phyloP scores from a whole-genome alignment of 495 filamentous ascomycete genomes.

The Trichodelitschia bisporula region DNA sequence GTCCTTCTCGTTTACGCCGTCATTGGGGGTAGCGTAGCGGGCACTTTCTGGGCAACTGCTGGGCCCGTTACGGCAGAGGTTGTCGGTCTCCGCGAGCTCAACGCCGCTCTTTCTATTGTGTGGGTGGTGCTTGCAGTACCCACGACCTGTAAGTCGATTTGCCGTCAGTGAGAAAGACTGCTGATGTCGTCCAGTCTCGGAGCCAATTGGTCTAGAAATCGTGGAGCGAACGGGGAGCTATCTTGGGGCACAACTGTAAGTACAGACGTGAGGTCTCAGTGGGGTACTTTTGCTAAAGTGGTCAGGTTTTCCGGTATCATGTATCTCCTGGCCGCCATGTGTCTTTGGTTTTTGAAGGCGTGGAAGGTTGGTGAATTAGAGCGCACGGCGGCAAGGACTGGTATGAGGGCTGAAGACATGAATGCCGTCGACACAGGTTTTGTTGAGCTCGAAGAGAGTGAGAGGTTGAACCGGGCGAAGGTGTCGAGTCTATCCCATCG shows the following conservation, averaged over 20 bases:
- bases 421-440: too few relatives aligned
- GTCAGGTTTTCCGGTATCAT: slow-evolving; percentile 42
- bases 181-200: too few relatives aligned
- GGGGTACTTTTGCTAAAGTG: too few relatives aligned
- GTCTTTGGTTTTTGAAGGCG: slow-evolving; percentile 26
- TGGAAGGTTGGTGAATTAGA: slow-evolving; percentile 37
- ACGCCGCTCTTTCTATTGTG: slow-evolving; percentile 45
- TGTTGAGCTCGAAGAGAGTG: too few relatives aligned
- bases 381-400: too few relatives aligned
- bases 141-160: slow-evolving; percentile 25
- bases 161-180: slow-evolving; percentile 6
- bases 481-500: too few relatives aligned
- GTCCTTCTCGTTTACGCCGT: slow-evolving; percentile 48
- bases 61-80: slow-evolving; percentile 57
- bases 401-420: too few relatives aligned
- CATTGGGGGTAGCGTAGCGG: slow-evolving; percentile 42
- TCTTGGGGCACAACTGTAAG: slow-evolving; percentile 35
- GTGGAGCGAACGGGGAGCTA: slow-evolving; percentile 24
- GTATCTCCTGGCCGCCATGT: slow-evolving; percentile 33
- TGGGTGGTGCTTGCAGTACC: slow-evolving; percentile 55
- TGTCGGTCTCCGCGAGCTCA: slow-evolving; percentile 45
- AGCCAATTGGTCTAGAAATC: slow-evolving; percentile 50
- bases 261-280: too few relatives aligned
- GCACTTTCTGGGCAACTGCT: slow-evolving; percentile 49
- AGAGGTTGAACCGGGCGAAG: too few relatives aligned